Percentiles rank a stretch among this genome's conserved stretches.
Conservation (phyloP, 495 filamentous ascomycete species). For the Usnea hakonensis region DNA sequence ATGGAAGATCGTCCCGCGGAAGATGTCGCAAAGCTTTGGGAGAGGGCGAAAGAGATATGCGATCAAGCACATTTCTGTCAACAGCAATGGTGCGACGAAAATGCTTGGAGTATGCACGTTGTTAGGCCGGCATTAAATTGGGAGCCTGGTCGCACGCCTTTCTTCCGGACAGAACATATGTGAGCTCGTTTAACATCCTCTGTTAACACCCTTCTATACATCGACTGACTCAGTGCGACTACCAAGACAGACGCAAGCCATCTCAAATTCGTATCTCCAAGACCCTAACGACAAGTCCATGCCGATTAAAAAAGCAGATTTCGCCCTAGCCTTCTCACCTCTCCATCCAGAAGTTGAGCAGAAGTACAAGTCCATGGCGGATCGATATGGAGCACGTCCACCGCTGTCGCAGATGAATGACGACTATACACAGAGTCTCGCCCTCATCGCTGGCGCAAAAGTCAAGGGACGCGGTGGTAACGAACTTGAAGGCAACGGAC, state of each 20-base stretch:
- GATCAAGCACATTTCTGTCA: too few species aligned
- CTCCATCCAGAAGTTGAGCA: neutral
- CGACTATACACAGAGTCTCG: neutral
- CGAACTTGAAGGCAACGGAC: neutral
- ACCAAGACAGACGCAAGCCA: neutral
- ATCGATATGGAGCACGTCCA: neutral
- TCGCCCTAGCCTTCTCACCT: neutral
- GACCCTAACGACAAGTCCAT: neutral
- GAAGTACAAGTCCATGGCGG: neutral
- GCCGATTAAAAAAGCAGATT: neutral
- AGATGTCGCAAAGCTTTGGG: too few species aligned
- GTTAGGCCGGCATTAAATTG: too few species aligned
- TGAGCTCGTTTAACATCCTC: too few species aligned
- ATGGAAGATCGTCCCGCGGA: too few species aligned
- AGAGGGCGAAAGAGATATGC: too few species aligned
- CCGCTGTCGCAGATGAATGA: slow-evolving; percentile 1
- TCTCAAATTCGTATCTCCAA: neutral
- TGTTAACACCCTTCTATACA: neutral
- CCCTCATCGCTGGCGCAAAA: neutral
- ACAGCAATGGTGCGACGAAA: too few species aligned
- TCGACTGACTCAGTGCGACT: neutral
- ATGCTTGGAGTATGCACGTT: too few species aligned
- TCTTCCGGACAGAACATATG: neutral
- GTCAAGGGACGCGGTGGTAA: neutral
- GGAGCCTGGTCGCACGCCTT: too few species aligned